Base-by-base conservation (phyloP, 2,329 filamentous ascomycete genomes). In the Trichoderma sp. region DNA sequence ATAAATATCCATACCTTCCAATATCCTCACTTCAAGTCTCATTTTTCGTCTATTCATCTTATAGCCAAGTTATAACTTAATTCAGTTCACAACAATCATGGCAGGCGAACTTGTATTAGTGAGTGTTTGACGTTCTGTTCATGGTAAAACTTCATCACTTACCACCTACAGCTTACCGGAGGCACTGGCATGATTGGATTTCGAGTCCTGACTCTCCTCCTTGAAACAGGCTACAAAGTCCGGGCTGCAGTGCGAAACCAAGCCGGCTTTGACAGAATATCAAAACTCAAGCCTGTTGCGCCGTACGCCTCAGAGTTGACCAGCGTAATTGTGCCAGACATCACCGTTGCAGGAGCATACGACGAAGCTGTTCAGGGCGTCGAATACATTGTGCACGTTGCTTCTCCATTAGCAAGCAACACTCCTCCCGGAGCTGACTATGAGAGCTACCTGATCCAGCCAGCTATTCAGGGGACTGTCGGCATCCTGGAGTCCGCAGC, bases 401-500 rank as follows among this genome's bases (percentile, higher is more conserved):
- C 76, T 1, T 75, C 79, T 4, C 72, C 77, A 59, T 61, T 71
- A 13, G 34, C 68, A 1, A 30, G 28, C n/a, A 59, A 69, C 28
- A 18, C 58, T 28, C 60, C 43, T 11, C 70, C 61, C 2, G 64
- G 66, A 2, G 43, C 51, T 21, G 68, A 72, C 55, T 66, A 56
- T 16, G 72, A 73, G 16, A 55, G 55, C 10, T 71, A 71, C n/a
- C 65, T 79, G 21, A 71, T 81, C 14, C 70, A 75, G 21, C 77
- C 79, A 1, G 77, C 78, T 26, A 73, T 83, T 28, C 74, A 77
- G 43, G 79, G 78, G 10, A 82, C 79, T 0, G 63, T 77, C 1
- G 74, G 74, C 8, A 76, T 83, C 4, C 74, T 84, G 1, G 70
- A 78, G 28, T 76, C 81, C 0, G 82, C 81, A 1, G 46, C 73